Evolutionary conservation across 2,329 filamentous ascomycete genomes (phyloP).

Genomic region (Cytospora schulzeri): DNA sequence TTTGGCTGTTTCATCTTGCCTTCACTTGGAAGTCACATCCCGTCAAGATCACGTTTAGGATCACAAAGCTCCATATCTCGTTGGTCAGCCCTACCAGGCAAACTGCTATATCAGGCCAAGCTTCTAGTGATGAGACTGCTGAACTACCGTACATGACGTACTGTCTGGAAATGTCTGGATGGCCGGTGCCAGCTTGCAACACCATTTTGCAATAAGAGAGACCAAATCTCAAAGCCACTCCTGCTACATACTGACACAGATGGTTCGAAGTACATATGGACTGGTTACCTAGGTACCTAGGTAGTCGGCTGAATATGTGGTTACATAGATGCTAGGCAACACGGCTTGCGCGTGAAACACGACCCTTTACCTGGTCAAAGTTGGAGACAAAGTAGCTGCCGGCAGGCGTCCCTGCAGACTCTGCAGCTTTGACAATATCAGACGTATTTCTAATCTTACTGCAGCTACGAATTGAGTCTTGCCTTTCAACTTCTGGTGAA

Average conservation of each 20-base stretch:
- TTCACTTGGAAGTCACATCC: not conserved
- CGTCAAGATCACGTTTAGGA: not conserved
- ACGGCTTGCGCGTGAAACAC: slow-evolving; percentile 16
- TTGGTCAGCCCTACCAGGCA: not conserved
- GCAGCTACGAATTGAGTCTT: not conserved
- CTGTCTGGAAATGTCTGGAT: not conserved
- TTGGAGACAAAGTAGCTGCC: not conserved
- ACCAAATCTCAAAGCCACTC: not conserved
- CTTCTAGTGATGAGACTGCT: not conserved
- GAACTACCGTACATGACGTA: not conserved
- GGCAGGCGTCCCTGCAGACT: slow-evolving; percentile 2
- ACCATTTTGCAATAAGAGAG: not conserved
- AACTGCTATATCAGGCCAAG: not conserved
- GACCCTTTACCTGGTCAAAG: not conserved
- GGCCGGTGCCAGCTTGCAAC: not conserved
- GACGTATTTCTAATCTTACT: not conserved
- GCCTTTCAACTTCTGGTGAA: not conserved
- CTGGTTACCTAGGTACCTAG: not conserved
- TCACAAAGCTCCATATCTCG: not conserved
- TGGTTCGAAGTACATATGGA: not conserved
- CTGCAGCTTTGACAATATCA: not conserved
- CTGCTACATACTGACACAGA: not conserved
- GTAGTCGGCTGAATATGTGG: not conserved
- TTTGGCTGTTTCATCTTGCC: not conserved
- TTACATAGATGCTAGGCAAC: not conserved